phyloP scores from a whole-genome alignment of 2,329 filamentous ascomycete species.

The Aspergillus sp. region DNA sequence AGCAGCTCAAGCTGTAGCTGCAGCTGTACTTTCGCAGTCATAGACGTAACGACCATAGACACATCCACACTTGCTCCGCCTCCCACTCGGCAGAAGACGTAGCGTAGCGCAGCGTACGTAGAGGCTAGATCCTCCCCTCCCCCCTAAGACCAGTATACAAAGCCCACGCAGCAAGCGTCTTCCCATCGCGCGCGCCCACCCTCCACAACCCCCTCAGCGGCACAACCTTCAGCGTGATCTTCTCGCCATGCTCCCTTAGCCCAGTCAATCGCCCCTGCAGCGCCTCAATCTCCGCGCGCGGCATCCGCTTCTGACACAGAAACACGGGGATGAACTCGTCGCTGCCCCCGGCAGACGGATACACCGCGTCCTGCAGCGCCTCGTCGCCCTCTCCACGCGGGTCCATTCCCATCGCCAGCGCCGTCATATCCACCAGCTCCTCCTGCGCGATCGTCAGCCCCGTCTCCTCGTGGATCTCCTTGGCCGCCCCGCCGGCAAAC shows the following conservation, averaged over 20 bases:
- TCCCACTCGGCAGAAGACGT: not conserved
- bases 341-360: slow-evolving; percentile 55
- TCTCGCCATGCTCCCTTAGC: slow-evolving; percentile 55
- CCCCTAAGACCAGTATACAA: slow-evolving; percentile 54
- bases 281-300: slow-evolving; percentile 47
- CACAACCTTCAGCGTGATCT: slow-evolving; percentile 58
- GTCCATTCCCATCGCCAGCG: slow-evolving; percentile 42
- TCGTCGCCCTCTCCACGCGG: slow-evolving; percentile 26
- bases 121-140: slow-evolving; percentile 43
- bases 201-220: slow-evolving; percentile 53
- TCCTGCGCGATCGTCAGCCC: slow-evolving; percentile 49
- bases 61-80: not conserved
- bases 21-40: no score
- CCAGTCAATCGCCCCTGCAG: slow-evolving; percentile 56
- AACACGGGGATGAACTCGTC: slow-evolving; percentile 61
- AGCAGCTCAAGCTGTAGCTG: slow-evolving; percentile 38
- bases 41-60: slow-evolving; percentile 2
- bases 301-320: slow-evolving; percentile 54
- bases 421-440: slow-evolving; percentile 56
- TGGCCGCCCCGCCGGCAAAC: slow-evolving; percentile 55
- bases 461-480: slow-evolving; percentile 59
- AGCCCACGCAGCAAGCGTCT: slow-evolving; percentile 55
- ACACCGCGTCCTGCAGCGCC: slow-evolving; percentile 49
- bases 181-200: slow-evolving; percentile 55
- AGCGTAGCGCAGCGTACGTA: not conserved